Evolutionary conservation across 148 eudicot genomes (phyloP), one percentile per base, ranked within the genome.

Genomic region (Rhododendron ovatum): DNA sequence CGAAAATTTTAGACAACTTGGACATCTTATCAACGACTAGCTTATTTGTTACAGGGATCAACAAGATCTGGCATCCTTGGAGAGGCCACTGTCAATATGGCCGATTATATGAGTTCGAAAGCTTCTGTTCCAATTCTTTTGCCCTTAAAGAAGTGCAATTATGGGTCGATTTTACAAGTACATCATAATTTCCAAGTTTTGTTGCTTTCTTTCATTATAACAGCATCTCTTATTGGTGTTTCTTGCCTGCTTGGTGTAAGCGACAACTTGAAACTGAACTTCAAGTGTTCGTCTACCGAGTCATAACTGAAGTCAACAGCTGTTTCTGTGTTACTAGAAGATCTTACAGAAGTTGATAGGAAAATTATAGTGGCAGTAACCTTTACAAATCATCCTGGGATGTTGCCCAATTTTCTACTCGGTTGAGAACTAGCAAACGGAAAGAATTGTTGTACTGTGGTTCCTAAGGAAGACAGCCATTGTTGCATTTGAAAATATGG

Each of bases 1-100:
- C 0, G 35, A 69, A 53, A 30, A 39, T 20, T 26, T 22, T 73
- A 59, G 41, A 61, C 15, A 28, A 10, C 4, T 59, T 59, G 51
- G 13, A 61, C 47, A 61, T 82, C 74, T 10, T 41, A 26, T 45
- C 35, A 24, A 22, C 63, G n/a, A 82, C 28, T 63, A 81, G 77
- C 85, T 26, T 89, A 65, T 81, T 74, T 69, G 18, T 41, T 88
- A 51, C 84, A 95, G 98, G 96, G 96, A 84, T 89, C 98, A 80
- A 90, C 94, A 69, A 93, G 94, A 85, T 92, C 98, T 76, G 92
- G 94, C 47, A 86, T 92, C 83, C 98, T 95, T 78, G 98, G 98
- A 82, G 98, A 95, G 87, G 91, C 91, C 88, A 87, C 83, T 51
- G 76, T 95, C 85, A 92, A 95, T 87, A 78, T 95, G 86, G 88